Percentiles rank a stretch among this genome's conserved stretches.
These are phyloP conservation scores for Kwoniella sp. DNA, from an alignment of 768 basidiomycete species.

Conservation along the genomic window DNA sequence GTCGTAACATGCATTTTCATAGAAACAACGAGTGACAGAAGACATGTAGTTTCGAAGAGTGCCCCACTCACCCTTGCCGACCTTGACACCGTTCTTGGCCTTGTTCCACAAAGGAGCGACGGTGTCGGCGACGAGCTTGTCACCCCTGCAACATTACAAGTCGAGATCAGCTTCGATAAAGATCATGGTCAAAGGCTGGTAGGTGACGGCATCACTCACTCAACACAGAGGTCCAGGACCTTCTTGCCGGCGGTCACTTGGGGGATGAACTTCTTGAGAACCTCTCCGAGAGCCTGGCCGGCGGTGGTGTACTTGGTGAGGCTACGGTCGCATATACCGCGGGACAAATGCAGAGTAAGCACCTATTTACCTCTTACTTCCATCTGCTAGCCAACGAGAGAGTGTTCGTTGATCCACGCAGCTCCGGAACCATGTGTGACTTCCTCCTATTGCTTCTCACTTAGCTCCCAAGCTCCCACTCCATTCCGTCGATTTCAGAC, in stretches of 20 bases:
- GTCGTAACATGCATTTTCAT: no score
- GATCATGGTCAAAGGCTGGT: no score
- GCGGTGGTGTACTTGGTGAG: slow-evolving; percentile 70
- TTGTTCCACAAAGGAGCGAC: slow-evolving; percentile 88
- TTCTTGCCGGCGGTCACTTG: slow-evolving; percentile 79
- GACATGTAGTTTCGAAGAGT: no score
- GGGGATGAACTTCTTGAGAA: slow-evolving; percentile 80
- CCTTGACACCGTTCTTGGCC: slow-evolving; percentile 80
- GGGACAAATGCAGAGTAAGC: not conserved
- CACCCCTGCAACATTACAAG: slow-evolving; percentile 60
- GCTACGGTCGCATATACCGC: slow-evolving; percentile 23
- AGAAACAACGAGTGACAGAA: no score
- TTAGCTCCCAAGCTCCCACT: no score
- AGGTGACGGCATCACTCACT: no score
- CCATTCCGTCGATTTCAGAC: no score
- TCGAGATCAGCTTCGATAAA: not conserved
- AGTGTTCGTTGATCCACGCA: no score
- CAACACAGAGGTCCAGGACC: slow-evolving; percentile 80
- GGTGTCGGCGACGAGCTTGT: slow-evolving; percentile 86
- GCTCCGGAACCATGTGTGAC: no score
- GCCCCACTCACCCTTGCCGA: slow-evolving; percentile 71
- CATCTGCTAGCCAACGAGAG: no score
- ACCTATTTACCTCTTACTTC: no score
- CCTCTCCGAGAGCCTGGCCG: slow-evolving; percentile 82
- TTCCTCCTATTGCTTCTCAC: no score